These are phyloP conservation scores for Oxytropis ochrocephala DNA, from an alignment of 306 rosid species.

Conservation along the genomic window DNA sequence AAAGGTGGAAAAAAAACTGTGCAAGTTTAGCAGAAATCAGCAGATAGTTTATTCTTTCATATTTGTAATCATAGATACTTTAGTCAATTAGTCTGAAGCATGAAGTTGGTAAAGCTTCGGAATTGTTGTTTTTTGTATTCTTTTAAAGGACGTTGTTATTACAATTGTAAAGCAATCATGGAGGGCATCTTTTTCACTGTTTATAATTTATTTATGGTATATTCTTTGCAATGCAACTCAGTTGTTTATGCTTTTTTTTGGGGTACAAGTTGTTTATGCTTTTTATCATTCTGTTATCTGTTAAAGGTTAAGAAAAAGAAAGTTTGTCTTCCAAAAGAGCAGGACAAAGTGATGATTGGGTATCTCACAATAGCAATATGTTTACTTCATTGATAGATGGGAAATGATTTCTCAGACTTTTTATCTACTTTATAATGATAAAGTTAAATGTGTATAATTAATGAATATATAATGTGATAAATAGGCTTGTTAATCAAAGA, in stretches of 20 bases:
- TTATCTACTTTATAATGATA: too few species aligned
- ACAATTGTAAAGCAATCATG: constrained; percentile 23
- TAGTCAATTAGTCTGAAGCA: constrained; percentile 21
- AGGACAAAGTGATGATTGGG: too few species aligned
- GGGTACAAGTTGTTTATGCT: not conserved
- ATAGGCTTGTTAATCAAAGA: too few species aligned
- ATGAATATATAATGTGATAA: too few species aligned
- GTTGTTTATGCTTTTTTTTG: not conserved
- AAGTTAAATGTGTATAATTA: too few species aligned
- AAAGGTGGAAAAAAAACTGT: constrained; percentile 19
- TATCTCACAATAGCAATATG: too few species aligned
- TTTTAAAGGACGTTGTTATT: constrained; percentile 7
- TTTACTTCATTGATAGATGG: too few species aligned
- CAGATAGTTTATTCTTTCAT: constrained; percentile 65
- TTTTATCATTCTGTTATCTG: not conserved
- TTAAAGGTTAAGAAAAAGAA: too few species aligned
- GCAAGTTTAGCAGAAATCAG: constrained; percentile 38
- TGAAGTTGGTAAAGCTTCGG: constrained; percentile 24
- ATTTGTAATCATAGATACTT: constrained; percentile 41
- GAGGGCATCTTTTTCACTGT: not conserved
- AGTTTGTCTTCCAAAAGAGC: too few species aligned
- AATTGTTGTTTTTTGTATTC: constrained; percentile 17
- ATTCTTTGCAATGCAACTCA: not conserved
- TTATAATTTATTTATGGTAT: not conserved
- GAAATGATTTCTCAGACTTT: too few species aligned